Base-by-base conservation (phyloP, 2,329 filamentous ascomycete species). In the Mycocentrospora acerina region DNA sequence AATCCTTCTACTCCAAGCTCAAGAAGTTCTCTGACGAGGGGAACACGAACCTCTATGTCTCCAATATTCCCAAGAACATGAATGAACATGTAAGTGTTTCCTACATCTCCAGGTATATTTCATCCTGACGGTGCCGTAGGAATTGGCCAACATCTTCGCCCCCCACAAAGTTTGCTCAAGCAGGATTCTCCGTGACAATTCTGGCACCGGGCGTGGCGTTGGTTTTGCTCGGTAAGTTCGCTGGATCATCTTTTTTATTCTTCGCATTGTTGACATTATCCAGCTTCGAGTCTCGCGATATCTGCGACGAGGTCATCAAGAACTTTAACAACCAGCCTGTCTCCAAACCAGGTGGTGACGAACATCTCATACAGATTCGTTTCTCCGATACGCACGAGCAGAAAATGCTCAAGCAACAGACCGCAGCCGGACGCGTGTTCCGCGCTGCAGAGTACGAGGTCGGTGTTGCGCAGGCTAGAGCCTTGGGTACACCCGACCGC, bases 11-110 rank as follows among this genome's bases (percentile, higher is more conserved):
- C 70, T 90, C 90, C 53, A 90, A 94, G 56, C 86, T 98, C 58
- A 97, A 98, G 78, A 91, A 93, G 30, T 88, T 97, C 61, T 86
- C 90, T 39, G 91, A 98, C 60, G 87, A 86, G 35, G 62, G 71
- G 28, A 97, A 94, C 31, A 97, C 93, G 51, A 98, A 98, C 66
- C 80, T 98, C 48, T 98, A 98, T 70, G 90, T 97, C 48, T 98
- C 94, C 18, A 98, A 97, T 70, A 80, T 98, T 29, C 93, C 93
- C 24, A 90, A 91, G 70, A 82, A 84, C 48, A 83, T 95, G 78
- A 95, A 88, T 35, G 94, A 98, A 74, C 83, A 88, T 56, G 90
- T 91, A 69, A n/a, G n/a, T 65, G 85, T 27, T 29, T 3, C 30
- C 14, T 19, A 8, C 12, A 11, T 11, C 10, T 32, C 7, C 4